These are phyloP conservation scores for Mycena rosella DNA, from an alignment of 768 basidiomycete species.

Conservation along the genomic window DNA sequence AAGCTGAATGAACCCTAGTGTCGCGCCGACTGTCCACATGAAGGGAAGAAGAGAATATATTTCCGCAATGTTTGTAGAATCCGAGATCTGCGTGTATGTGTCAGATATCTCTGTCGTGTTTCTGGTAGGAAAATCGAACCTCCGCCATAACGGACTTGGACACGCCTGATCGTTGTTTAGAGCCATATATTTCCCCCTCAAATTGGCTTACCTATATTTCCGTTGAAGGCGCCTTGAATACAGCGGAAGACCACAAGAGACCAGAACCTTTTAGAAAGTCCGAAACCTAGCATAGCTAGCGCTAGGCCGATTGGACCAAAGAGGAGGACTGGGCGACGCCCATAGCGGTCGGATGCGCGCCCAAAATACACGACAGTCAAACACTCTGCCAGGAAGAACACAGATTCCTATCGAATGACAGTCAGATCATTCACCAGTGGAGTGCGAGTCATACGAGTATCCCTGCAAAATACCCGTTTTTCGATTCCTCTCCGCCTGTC, in stretches of 20 bases:
- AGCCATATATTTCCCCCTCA: not conserved
- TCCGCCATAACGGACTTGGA: slow-evolving; percentile 41
- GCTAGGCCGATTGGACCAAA: slow-evolving; percentile 49
- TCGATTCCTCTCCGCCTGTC: slow-evolving; percentile 52
- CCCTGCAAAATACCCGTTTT: slow-evolving; percentile 57
- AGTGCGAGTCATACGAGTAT: slow-evolving; percentile 46
- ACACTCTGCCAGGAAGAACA: slow-evolving; percentile 45
- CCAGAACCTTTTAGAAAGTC: slow-evolving; percentile 49
- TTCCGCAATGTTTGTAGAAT: slow-evolving; percentile 54
- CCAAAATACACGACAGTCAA: slow-evolving; percentile 42
- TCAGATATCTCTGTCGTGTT: not conserved
- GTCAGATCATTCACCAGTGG: too few species aligned
- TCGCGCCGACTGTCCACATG: slow-evolving; percentile 51
- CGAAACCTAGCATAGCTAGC: slow-evolving; percentile 48
- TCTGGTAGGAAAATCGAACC: slow-evolving; percentile 1
- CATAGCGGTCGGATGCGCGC: slow-evolving; percentile 43
- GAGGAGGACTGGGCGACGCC: slow-evolving; percentile 38
- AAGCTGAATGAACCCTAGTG: slow-evolving; percentile 44
- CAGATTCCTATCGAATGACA: slow-evolving; percentile 39
- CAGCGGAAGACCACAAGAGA: slow-evolving; percentile 44
- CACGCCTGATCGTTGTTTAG: slow-evolving; percentile 30
- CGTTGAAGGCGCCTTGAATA: slow-evolving; percentile 53
- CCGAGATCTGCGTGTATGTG: slow-evolving; percentile 46
- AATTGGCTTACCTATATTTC: slow-evolving; percentile 50
- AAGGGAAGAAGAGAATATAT: slow-evolving; percentile 52